These are phyloP conservation scores for Graphiopsis chlorocephala DNA, from an alignment of 2,329 filamentous ascomycete species.

Conservation along the genomic window DNA sequence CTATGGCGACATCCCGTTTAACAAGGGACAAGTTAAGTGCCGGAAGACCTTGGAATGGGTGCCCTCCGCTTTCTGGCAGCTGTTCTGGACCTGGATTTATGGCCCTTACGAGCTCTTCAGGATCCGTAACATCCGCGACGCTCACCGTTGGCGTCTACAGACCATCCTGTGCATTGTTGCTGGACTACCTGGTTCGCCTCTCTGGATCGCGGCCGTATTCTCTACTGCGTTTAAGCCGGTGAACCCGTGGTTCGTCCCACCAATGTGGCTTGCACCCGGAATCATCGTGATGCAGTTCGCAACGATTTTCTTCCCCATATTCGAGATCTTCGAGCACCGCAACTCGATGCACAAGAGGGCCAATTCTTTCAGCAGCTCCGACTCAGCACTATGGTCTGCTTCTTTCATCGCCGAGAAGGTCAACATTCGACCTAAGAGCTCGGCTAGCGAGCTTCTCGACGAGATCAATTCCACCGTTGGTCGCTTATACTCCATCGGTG, in stretches of 20 bases:
- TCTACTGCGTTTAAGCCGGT: constrained; percentile 46
- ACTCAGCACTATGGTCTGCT: background rate
- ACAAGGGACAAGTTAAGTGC: constrained; percentile 26
- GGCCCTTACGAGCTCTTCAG: constrained; percentile 62
- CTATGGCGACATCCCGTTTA: constrained; percentile 22
- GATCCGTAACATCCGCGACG: constrained; percentile 60
- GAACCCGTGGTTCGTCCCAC: constrained; percentile 57
- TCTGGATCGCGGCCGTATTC: constrained; percentile 61
- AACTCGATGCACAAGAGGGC: constrained; percentile 26
- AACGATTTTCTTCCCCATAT: constrained; percentile 62
- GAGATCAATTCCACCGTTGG: constrained; percentile 10
- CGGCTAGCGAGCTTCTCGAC: background rate
- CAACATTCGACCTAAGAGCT: background rate
- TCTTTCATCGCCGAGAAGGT: constrained; percentile 1
- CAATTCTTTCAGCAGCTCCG: constrained; percentile 2
- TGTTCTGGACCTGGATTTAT: constrained; percentile 62
- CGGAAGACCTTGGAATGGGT: constrained; percentile 56
- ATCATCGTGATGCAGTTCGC: constrained; percentile 63
- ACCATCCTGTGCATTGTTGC: constrained; percentile 54
- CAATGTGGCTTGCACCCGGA: constrained; percentile 62
- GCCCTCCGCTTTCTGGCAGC: constrained; percentile 63
- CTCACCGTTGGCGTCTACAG: constrained; percentile 64
- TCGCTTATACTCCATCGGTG: constrained; percentile 56
- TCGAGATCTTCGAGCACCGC: constrained; percentile 50
- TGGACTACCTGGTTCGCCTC: constrained; percentile 61